Percentiles rank a stretch among this genome's conserved stretches.
phyloP scores from a whole-genome alignment of 139 green algal genomes.

The Closterium sp. region DNA sequence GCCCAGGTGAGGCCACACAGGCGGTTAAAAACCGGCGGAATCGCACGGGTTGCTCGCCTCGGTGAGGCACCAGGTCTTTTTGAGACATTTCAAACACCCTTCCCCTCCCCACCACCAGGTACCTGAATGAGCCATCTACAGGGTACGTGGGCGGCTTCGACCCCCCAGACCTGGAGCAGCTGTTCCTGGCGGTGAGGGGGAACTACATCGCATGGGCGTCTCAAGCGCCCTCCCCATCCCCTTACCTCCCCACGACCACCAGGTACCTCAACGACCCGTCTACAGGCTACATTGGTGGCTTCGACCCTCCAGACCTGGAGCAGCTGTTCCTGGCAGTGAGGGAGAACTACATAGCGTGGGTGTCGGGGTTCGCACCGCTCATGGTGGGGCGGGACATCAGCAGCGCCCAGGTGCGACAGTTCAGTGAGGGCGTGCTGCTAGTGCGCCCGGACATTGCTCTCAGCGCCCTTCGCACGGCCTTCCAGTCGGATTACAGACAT shows the following conservation, averaged over 20 bases:
- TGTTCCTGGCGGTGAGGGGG: conserved; percentile 6
- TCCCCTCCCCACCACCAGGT: background rate
- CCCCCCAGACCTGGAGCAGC: conserved; percentile 7
- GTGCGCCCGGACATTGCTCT: conserved; percentile 28
- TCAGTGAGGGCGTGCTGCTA: conserved; percentile 3
- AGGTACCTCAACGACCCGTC: conserved; percentile 10
- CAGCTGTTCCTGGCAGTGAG: conserved; percentile 17
- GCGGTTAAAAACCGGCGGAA: no score
- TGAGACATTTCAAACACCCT: no score
- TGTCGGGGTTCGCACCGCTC: conserved; percentile 8
- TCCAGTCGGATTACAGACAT: background rate
- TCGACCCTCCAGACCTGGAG: conserved; percentile 8
- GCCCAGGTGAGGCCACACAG: background rate
- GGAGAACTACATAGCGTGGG: conserved; percentile 21
- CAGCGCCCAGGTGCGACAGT: background rate
- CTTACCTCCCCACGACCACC: background rate
- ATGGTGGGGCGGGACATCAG: conserved; percentile 18
- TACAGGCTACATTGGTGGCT: conserved; percentile 13
- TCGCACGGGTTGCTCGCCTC: no score
- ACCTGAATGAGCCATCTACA: background rate
- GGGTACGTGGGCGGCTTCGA: conserved; percentile 28
- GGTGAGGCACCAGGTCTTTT: no score
- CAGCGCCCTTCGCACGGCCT: conserved; percentile 21
- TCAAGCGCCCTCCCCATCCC: no score
- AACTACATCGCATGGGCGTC: conserved; percentile 23